Evolutionary conservation across 345 rosid genomes (phyloP).

Genomic region (Lagerstroemia speciosa): DNA sequence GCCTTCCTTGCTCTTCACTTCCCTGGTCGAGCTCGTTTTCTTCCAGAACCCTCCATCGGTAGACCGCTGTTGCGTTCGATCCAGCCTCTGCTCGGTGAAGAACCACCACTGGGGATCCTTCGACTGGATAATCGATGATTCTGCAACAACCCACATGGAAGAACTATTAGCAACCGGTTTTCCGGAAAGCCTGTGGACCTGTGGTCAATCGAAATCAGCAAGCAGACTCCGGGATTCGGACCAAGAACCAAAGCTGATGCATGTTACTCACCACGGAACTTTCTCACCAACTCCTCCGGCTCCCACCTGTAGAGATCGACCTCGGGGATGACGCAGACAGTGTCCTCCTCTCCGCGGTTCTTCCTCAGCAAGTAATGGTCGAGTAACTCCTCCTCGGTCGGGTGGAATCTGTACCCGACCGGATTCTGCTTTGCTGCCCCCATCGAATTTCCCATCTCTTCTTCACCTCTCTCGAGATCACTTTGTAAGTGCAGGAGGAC

Average conservation of each 20-base stretch:
- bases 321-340: conserved; percentile 7
- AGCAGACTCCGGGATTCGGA: neutral
- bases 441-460: too few species aligned
- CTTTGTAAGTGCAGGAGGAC: too few species aligned
- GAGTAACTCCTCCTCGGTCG: conserved; percentile 4
- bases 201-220: neutral
- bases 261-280: conserved; percentile 6
- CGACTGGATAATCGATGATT: conserved; percentile 3
- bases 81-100: conserved; percentile 8
- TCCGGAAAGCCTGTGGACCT: too few species aligned
- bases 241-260: neutral
- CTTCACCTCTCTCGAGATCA: too few species aligned
- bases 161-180: neutral
- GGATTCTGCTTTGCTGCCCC: too few species aligned
- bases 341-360: conserved; percentile 1
- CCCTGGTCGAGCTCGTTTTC: conserved; percentile 5
- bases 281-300: conserved; percentile 7
- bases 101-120: conserved; percentile 14
- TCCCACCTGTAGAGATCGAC: conserved; percentile 12
- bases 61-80: neutral
- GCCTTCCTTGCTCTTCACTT: neutral
- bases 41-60: conserved; percentile 11
- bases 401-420: conserved; percentile 9
- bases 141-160: neutral
- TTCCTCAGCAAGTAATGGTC: conserved; percentile 9